Conservation (phyloP, 2,329 filamentous ascomycete genomes). For the Fusarium multiceps region DNA sequence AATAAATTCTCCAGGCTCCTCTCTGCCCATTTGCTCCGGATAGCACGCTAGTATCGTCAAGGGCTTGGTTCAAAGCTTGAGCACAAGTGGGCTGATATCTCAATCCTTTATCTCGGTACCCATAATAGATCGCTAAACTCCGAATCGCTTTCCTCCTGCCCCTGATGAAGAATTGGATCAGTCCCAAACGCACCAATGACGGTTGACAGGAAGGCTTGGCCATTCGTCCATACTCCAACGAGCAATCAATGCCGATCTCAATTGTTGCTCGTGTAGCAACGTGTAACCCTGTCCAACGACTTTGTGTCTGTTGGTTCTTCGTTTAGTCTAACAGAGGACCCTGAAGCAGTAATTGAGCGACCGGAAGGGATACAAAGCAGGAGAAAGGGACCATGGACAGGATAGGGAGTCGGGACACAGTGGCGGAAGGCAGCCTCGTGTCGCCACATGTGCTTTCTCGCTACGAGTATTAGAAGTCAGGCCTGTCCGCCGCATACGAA, state of each 20-base stretch:
- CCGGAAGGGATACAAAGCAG: neutral
- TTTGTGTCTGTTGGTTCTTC: neutral
- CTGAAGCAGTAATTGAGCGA: neutral
- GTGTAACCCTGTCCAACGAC: neutral
- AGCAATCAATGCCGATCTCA: neutral
- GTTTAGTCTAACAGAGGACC: neutral
- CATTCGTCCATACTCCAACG: neutral
- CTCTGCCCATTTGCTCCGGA: neutral
- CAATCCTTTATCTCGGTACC: neutral
- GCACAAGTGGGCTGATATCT: neutral
- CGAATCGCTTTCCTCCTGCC: neutral
- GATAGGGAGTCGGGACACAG: neutral
- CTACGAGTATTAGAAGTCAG: constrained; percentile 21
- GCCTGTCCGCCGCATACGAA: neutral
- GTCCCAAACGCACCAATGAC: neutral
- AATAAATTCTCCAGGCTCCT: neutral
- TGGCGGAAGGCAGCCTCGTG: neutral
- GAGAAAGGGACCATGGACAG: neutral
- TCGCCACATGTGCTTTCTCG: neutral
- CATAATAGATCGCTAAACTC: neutral
- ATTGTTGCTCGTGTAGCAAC: neutral
- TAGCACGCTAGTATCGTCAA: neutral
- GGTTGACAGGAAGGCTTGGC: neutral
- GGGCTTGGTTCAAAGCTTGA: neutral
- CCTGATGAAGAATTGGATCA: neutral